phyloP scores from a whole-genome alignment of 805 yeast species.

The Kazachstania viticola region DNA sequence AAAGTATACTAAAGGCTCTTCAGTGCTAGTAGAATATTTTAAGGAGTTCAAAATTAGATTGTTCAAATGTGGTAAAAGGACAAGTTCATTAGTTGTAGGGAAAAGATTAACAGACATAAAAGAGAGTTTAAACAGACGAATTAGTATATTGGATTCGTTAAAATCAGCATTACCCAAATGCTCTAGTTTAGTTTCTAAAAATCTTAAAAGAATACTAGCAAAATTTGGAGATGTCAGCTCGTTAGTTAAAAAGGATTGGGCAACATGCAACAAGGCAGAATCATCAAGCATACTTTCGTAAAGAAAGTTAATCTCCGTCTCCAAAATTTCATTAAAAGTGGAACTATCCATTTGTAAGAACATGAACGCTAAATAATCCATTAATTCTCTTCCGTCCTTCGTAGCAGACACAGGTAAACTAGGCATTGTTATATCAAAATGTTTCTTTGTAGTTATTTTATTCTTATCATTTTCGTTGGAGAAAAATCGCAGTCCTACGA shows the following conservation, averaged over 20 bases:
- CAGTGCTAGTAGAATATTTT: conserved; percentile 68
- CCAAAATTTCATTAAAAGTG: conserved; percentile 85
- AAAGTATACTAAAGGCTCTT: conserved; percentile 85
- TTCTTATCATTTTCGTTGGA: conserved; percentile 31
- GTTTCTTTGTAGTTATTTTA: conserved; percentile 17
- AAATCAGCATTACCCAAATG: conserved; percentile 75
- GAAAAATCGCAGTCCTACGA: conserved; percentile 69
- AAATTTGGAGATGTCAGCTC: conserved; percentile 92
- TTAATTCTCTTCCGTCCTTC: conserved; percentile 86
- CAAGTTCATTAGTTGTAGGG: conserved; percentile 78
- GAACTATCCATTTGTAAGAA: conserved; percentile 92
- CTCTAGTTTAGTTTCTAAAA: conserved; percentile 58
- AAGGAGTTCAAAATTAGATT: conserved; percentile 72
- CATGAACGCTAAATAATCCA: conserved; percentile 91
- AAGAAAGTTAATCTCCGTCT: conserved; percentile 64
- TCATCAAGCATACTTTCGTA: conserved; percentile 72
- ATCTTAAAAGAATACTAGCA: conserved; percentile 70
- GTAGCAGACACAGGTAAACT: conserved; percentile 76
- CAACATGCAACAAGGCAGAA: conserved; percentile 78
- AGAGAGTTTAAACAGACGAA: conserved; percentile 79
- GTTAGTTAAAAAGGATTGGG: conserved; percentile 87
- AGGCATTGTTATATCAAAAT: conserved; percentile 65
- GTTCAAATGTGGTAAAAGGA: conserved; percentile 78
- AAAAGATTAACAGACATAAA: conserved; percentile 93
- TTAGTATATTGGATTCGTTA: conserved; percentile 66